Evolutionary conservation across 768 basidiomycete species (phyloP).

Genomic region (Tricholoma sp.): DNA sequence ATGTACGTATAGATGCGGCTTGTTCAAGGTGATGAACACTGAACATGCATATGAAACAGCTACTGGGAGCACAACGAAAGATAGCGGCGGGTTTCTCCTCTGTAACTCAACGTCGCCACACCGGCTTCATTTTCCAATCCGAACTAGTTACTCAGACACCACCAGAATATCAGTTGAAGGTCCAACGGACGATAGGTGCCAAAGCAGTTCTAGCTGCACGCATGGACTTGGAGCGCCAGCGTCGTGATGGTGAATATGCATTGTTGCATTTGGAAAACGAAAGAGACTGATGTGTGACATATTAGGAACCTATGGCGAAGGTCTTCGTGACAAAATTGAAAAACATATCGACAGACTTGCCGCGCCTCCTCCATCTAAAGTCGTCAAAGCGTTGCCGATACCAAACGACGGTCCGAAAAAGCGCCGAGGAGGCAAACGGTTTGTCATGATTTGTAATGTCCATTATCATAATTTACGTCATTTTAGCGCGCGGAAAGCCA

Average conservation of each 20-base stretch:
- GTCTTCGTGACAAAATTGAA: conserved; percentile 83
- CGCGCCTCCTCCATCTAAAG: conserved; percentile 91
- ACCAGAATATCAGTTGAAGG: conserved; percentile 83
- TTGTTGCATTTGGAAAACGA: neutral
- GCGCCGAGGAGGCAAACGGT: conserved; percentile 93
- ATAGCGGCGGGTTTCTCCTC: conserved; percentile 91
- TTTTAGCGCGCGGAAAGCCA: conserved; percentile 89
- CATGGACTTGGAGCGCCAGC: conserved; percentile 87
- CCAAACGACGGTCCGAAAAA: conserved; percentile 97
- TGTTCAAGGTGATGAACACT: neutral
- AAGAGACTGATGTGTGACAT: neutral
- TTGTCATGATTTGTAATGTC: conserved; percentile 15
- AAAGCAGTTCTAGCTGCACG: conserved; percentile 87
- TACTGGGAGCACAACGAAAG: conserved; percentile 92
- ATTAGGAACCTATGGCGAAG: conserved; percentile 73
- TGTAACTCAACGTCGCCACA: conserved; percentile 82
- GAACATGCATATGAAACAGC: conserved; percentile 42
- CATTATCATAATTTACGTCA: neutral
- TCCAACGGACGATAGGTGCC: conserved; percentile 91
- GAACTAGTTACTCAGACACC: conserved; percentile 84
- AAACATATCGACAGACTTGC: conserved; percentile 88
- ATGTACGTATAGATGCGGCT: conserved; percentile 49
- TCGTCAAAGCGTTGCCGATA: conserved; percentile 87
- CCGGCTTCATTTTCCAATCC: conserved; percentile 95
- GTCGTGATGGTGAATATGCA: conserved; percentile 64